These are phyloP conservation scores for Rauvolfia tetraphylla DNA, from an alignment of 257 asterid species.

Conservation along the genomic window DNA sequence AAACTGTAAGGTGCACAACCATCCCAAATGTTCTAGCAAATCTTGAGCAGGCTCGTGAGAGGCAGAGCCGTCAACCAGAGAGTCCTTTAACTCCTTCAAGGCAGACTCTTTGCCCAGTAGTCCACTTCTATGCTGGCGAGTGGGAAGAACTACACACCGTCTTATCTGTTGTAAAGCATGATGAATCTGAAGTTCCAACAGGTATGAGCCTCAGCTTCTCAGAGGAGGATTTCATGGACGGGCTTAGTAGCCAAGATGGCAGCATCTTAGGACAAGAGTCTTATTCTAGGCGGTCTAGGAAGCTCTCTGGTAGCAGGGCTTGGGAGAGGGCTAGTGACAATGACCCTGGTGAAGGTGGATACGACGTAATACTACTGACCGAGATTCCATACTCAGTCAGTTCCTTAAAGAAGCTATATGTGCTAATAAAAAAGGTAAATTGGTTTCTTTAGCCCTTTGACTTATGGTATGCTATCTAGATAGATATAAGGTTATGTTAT, in stretches of 20 bases:
- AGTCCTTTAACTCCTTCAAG: conserved; percentile 38
- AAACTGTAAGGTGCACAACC: conserved; percentile 36
- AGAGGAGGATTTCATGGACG: conserved; percentile 42
- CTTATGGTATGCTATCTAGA: neutral
- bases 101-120: conserved; percentile 31
- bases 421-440: conserved; percentile 31
- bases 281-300: conserved; percentile 32
- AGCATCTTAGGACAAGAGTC: conserved; percentile 35
- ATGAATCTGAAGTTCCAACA: conserved; percentile 32
- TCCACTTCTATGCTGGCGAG: conserved; percentile 38
- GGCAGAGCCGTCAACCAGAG: conserved; percentile 36
- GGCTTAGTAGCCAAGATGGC: conserved; percentile 36
- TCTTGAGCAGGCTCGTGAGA: conserved; percentile 38
- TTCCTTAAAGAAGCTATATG: conserved; percentile 34
- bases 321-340: conserved; percentile 35
- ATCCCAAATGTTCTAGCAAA: conserved; percentile 37
- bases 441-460: neutral
- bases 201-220: conserved; percentile 34
- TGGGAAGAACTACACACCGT: conserved; percentile 37
- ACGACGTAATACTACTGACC: conserved; percentile 33
- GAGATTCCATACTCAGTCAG: conserved; percentile 34
- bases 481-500: neutral
- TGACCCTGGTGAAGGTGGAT: conserved; percentile 34
- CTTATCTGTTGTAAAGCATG: conserved; percentile 29
- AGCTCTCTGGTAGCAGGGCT: conserved; percentile 42